phyloP scores from a whole-genome alignment of 2,329 filamentous ascomycete genomes.

The Ophiobolus disseminans region DNA sequence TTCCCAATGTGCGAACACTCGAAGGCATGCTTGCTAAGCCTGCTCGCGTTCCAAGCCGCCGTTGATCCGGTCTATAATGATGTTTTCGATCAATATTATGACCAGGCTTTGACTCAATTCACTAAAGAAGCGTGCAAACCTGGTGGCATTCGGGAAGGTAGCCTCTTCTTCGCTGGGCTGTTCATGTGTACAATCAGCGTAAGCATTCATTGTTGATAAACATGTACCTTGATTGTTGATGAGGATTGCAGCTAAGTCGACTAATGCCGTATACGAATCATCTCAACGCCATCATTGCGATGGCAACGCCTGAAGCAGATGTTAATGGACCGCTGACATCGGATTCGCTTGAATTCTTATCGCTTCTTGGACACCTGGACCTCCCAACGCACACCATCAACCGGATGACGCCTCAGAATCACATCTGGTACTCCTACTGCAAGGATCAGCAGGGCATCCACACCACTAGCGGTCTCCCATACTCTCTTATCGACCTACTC shows the following conservation, averaged over 20 bases:
- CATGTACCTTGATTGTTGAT: conserved; percentile 7
- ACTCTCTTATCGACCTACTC: conserved; percentile 8
- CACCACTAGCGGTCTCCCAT: conserved; percentile 5
- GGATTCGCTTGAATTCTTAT: neutral
- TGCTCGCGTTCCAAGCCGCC: conserved; percentile 1
- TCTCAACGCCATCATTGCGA: conserved; percentile 5
- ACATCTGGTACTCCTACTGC: conserved; percentile 7
- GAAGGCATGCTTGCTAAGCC: neutral
- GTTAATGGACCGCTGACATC: neutral
- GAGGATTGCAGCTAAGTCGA: conserved; percentile 1
- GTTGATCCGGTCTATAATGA: conserved; percentile 2
- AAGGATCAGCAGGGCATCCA: conserved; percentile 5
- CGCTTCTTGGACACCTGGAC: conserved; percentile 8
- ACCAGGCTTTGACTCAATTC: conserved; percentile 1
- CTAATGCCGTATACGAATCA: conserved; percentile 7
- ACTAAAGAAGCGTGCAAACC: conserved; percentile 1
- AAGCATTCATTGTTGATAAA: neutral
- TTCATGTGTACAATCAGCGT: conserved; percentile 12
- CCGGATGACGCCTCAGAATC: conserved; percentile 1
- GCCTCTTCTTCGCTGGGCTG: conserved; percentile 8
- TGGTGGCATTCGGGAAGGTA: neutral
- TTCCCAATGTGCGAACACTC: conserved; percentile 5
- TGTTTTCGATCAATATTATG: conserved; percentile 5
- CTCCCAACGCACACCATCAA: conserved; percentile 5
- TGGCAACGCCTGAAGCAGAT: neutral